Base-by-base conservation (phyloP, 2,329 filamentous ascomycete genomes). In the Phoma herbarum region DNA sequence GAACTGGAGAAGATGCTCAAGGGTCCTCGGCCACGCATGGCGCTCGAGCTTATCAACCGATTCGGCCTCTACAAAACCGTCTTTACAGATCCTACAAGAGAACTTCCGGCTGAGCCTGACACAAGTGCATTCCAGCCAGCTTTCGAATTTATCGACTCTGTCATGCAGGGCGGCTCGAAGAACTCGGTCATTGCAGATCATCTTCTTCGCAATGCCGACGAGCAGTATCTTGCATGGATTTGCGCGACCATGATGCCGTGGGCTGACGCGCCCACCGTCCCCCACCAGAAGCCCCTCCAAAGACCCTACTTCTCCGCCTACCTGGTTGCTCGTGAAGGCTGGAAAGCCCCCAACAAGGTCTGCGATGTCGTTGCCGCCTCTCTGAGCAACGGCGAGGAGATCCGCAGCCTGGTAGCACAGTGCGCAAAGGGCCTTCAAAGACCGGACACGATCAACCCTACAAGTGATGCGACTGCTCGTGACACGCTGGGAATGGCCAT, bases 1-100 rank as follows among this genome's bases (percentile, higher is more conserved):
- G 95, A 99, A 74, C 70, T 97, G 3, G 91, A 94, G 72, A 98
- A 98, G 82, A 96, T 96, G 88, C 81, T 98, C 18, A 89, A 87
- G 77, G 88, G 84, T 31, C 83, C 85, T 11, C 81, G 88, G 66
- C 89, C 90, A 8, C 79, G 80, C 48, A 80, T 81, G 64, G 84
- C 90, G 8, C 78, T 93, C n/a, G 76, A 83, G 25, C 81, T 90
- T 12, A 86, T 94, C 41, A 81, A 92, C 71, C 78, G 83, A 2
- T 82, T 93, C 14, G 83, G 83, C 7, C 83, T 94, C 2, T 93
- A 92, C 72, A 81, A 84, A 39, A 87, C 88, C 3, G 87, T 94
- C 52, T 95, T 94, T 71, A 90, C 87, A 1, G 87, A 92, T 67
- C 87, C 90, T 2, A 80, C 81, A 1, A 78, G 81, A n/a, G 66